Evolutionary conservation across 148 eudicot genomes (phyloP).

Genomic region (Polygonum maritimum): DNA sequence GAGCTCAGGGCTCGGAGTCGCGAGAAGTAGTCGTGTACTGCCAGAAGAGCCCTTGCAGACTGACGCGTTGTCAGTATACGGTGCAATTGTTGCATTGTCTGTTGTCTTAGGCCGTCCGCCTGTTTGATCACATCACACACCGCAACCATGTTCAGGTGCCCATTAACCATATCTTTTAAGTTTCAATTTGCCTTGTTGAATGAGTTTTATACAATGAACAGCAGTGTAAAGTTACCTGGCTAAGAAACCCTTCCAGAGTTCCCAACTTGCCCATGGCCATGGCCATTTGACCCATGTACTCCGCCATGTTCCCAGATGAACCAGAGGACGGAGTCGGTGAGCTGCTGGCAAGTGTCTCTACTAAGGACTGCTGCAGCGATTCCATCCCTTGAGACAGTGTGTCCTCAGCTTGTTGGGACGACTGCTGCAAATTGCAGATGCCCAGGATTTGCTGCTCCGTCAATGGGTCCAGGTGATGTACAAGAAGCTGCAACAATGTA

Average conservation of each 20-base stretch:
- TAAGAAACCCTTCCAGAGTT: constrained; percentile 87
- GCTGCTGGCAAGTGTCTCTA: constrained; percentile 73
- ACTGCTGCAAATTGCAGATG: constrained; percentile 67
- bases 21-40: constrained; percentile 75
- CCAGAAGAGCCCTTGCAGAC: constrained; percentile 86
- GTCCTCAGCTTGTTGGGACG: constrained; percentile 96
- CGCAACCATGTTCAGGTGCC: background rate
- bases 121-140: constrained; percentile 13
- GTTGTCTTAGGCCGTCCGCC: constrained; percentile 88
- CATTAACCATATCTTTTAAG: background rate
- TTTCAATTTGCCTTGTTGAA: background rate
- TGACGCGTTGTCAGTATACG: constrained; percentile 76
- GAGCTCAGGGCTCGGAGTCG: constrained; percentile 89
- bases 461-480: constrained; percentile 76
- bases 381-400: constrained; percentile 98
- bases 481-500: constrained; percentile 58
- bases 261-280: constrained; percentile 99
- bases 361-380: constrained; percentile 80
- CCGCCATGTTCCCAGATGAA: constrained; percentile 79
- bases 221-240: constrained; percentile 46
- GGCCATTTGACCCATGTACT: constrained; percentile 99
- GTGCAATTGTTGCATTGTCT: constrained; percentile 88
- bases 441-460: constrained; percentile 81
- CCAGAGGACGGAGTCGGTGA: constrained; percentile 42
- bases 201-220: background rate